Evolutionary conservation across 1,284 basidiomycete genomes (phyloP).

Genomic region (Pholiota adiposa): DNA sequence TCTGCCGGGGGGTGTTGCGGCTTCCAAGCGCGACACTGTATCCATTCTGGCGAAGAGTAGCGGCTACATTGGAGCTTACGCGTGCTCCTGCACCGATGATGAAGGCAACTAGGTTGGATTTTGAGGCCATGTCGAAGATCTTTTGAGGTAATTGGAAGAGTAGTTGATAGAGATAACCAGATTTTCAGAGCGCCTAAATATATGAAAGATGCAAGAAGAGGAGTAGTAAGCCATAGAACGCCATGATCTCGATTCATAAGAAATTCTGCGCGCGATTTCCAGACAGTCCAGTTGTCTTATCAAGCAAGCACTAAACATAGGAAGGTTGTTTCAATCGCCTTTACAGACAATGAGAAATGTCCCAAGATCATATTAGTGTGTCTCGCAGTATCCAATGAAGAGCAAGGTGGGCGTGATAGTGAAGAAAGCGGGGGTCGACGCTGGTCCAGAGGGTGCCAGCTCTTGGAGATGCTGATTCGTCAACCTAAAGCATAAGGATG

Average conservation of each 20-base stretch:
- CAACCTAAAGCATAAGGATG: too few species aligned
- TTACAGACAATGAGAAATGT: too few species aligned
- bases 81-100: conserved; percentile 24
- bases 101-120: conserved; percentile 23
- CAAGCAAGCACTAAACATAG: too few species aligned
- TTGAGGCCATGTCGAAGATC: conserved; percentile 9
- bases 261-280: too few species aligned
- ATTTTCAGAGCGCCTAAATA: not conserved
- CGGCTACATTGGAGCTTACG: conserved; percentile 18
- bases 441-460: too few species aligned
- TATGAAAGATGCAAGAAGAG: not conserved
- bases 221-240: not conserved
- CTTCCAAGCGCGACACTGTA: conserved; percentile 26
- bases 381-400: not conserved
- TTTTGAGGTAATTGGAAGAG: not conserved
- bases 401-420: too few species aligned
- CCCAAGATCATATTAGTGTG: too few species aligned
- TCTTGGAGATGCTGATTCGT: too few species aligned
- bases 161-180: not conserved
- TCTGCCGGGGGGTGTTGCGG: conserved; percentile 16
- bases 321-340: too few species aligned
- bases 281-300: too few species aligned
- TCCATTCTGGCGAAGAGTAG: conserved; percentile 21
- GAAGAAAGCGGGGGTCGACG: too few species aligned
- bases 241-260: too few species aligned